Base-by-base conservation (phyloP, 2,329 filamentous ascomycete genomes). In the Coniosporium tulheliwenetii region DNA sequence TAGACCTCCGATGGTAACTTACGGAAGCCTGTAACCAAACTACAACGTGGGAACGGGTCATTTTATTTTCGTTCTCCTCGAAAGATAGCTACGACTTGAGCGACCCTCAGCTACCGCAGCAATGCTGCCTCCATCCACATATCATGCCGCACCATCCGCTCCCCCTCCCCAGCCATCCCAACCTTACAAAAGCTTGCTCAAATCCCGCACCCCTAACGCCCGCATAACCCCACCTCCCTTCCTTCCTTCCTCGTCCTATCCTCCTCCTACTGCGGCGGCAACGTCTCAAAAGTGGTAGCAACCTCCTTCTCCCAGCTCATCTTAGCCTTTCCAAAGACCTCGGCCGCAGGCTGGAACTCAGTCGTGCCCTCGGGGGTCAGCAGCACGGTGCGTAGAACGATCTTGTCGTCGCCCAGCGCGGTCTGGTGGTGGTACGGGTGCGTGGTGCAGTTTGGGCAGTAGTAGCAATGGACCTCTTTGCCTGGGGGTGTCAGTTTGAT, bases 371-470 rank as follows among this genome's bases (percentile, higher is more conserved):
- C 59, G 10, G 53, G 45, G 7, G 19, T 26, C 12, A 74, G 52
- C 35, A 73, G 49, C 2, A 59, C 64, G 3, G 70, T 76, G 39
- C 71, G 64, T 5, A 71, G 58, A 41, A 74, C 59, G 44, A 73
- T 67, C 38, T 59, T 70, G 48, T 72, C 66, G 3, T 58, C 54
- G 42, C 69, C 66, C 46, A 70, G 58, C 38, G 66, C 63, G 36
- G 64, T 61, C 48, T 73, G 70, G 49, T 72, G 67, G 55, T 75
- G 71, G 54, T 74, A 74, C 29, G 69, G 60, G 51, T 72, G 70
- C 3, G 61, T 51, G 7, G 67, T 72, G 65, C 71, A 75, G 49
- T 68, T 71, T 37, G 65, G 61, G 61, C 71, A 75, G 58, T 67
- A 74, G 60, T 66, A 74, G 63, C 71, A 75, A 55, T 73, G 58